A percentile compares a stretch with the other conserved stretches of the same genome.
phyloP scores from a whole-genome alignment of 176 grass and related monocot species.

The Coix lacrymajobi region DNA sequence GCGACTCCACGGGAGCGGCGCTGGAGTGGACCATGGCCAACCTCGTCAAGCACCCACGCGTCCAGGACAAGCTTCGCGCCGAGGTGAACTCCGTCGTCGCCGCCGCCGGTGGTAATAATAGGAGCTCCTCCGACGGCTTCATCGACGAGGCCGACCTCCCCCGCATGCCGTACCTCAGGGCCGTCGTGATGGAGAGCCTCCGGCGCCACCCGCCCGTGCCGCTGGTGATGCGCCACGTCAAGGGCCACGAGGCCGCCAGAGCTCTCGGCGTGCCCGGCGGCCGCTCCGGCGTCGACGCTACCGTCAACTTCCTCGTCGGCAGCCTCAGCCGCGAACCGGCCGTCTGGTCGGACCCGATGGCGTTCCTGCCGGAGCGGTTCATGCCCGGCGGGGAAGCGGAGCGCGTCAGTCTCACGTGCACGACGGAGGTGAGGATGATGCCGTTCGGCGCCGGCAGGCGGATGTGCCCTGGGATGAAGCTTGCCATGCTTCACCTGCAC shows the following conservation, averaged over 20 bases:
- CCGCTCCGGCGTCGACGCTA: neutral
- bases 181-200: conserved; percentile 22
- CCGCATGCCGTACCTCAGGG: conserved; percentile 16
- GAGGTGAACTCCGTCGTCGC: neutral
- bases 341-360: neutral
- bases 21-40: conserved; percentile 33
- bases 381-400: conserved; percentile 4
- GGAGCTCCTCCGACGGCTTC: no score
- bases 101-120: no score
- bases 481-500: no score
- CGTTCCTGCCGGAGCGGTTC: neutral
- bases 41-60: neutral
- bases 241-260: neutral
- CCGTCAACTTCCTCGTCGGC: neutral
- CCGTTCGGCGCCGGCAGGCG: no score
- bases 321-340: neutral
- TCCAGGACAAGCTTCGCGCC: neutral
- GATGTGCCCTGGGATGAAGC: no score
- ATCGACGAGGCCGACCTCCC: neutral
- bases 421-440: no score
- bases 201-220: conserved; percentile 2
- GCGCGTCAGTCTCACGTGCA: no score
- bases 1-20: neutral
- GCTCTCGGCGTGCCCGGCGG: neutral
- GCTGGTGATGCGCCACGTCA: neutral